Evolutionary conservation across 192 early-diverging fungal species (phyloP).

Genomic region (Linderina pennispora): DNA sequence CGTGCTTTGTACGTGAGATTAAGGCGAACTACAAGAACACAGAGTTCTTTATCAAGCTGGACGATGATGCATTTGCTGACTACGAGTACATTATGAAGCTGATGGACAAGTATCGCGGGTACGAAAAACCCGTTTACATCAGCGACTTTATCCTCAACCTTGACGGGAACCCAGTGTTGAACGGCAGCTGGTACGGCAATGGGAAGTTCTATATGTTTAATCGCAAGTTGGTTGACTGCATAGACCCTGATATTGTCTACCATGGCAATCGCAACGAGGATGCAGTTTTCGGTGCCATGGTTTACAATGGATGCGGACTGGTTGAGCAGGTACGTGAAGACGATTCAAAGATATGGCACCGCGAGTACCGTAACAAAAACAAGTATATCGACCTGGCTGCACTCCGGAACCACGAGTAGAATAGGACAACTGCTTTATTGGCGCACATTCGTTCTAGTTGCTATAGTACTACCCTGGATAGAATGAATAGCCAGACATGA

Average conservation of each 20-base stretch:
- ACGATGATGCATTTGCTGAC: conserved; percentile 23
- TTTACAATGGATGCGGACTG: conserved; percentile 14
- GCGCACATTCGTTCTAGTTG: too few relatives aligned
- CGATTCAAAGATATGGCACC: conserved; percentile 25
- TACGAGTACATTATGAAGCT: conserved; percentile 8
- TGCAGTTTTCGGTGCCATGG: conserved; percentile 27
- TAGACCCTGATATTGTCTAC: conserved; percentile 11
- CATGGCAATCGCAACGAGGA: conserved; percentile 15
- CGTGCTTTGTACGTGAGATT: conserved; percentile 13
- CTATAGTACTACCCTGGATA: too few relatives aligned
- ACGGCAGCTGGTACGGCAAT: conserved; percentile 19
- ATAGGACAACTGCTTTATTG: too few relatives aligned
- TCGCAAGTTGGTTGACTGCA: conserved; percentile 16
- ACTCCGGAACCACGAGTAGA: too few relatives aligned
- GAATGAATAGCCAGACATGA: too few relatives aligned
- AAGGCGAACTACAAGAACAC: conserved; percentile 8
- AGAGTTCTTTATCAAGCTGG: conserved; percentile 32
- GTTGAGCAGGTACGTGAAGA: conserved; percentile 13
- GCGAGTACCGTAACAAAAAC: conserved; percentile 14
- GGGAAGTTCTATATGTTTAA: conserved; percentile 45
- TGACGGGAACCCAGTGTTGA: conserved; percentile 8
- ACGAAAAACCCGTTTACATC: conserved; percentile 9
- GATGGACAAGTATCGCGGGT: conserved; percentile 6
- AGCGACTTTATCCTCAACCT: conserved; percentile 21
- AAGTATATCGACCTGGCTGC: conserved; percentile 16